Base-by-base conservation (phyloP, 495 filamentous ascomycete species). In the Achaetomiella virescens region DNA sequence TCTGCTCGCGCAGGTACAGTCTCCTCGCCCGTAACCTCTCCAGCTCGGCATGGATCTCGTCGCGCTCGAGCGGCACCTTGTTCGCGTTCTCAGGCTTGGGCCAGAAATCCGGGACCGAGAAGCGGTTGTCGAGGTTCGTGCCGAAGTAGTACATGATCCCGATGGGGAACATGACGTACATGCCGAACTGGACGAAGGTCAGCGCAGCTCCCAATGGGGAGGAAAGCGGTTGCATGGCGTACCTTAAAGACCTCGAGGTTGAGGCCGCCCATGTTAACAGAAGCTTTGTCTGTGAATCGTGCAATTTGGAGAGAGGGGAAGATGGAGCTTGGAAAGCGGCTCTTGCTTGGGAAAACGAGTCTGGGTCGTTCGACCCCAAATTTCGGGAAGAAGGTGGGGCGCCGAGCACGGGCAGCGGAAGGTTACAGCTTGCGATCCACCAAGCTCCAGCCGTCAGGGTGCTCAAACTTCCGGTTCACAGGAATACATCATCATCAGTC, bases 111-210 rank as follows among this genome's bases (percentile, higher is more conserved):
- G 86, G 84, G 1, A 96, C 88, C 42, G 78, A 66, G 77, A 99
- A 99, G 56, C 87, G 86, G 52, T 84, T 80, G 72, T 99, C 93
- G 58, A 99, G 88, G 71, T 99, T 99, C 41, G 91, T 96, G 69
- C 93, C 93, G 77, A 97, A 98, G 75, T 98, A 98, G 79, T 96
- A 98, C 93, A 98, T 98, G 77, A 93, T 89, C 58, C 88, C 91
- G 63, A 98, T 97, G 21, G 93, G 93, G 74, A 98, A 97, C 79
- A 97, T 84, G 74, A 98, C 86, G 76, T 97, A 98, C 80, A 92
- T 87, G 75, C 91, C 90, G 75, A 97, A 97, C 91, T 97, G 29
- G 55, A 24, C 15, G 31, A 25, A 22, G 21, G 42, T n/a, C n/a
- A n/a, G n/a, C n/a, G n/a, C n/a, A n/a, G n/a, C n/a, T n/a, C n/a